Base-by-base conservation (phyloP, 2,329 filamentous ascomycete genomes). In the Hirsutella thompsonii region DNA sequence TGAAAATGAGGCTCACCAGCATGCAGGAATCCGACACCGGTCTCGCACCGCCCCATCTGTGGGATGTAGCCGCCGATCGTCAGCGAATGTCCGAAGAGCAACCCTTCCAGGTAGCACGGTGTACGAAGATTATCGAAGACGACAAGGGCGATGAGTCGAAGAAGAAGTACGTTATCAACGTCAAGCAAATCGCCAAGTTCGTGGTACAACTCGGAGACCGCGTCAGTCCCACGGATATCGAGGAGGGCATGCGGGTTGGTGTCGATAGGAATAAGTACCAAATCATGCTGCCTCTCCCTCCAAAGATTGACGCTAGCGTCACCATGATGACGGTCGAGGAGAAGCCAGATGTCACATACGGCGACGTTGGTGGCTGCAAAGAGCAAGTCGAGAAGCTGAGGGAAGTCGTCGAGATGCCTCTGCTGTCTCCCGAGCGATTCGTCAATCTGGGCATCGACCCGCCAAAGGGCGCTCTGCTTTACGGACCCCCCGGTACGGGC, bases 321-420 rank as follows among this genome's bases (percentile, higher is more conserved):
- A 98, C 92, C 32, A 98, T 98, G 92, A 98, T 98, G 92, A 96
- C 92, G 39, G 92, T 98, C 49, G 92, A 98, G 70, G 92, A 98
- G 69, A 98, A 98, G 72, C 92, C 92, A 14, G 92, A 98, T 62
- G 92, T 98, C 46, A 98, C 92, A 47, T 98, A 98, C 55, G 92
- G 92, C 53, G 92, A 98, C 69, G 90, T 98, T 33, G 92, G 92
- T 66, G 92, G 92, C 42, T 96, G 89, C 76, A 98, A 98, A 67
- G 92, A 98, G 66, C 92, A 98, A 67, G 94, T 98, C 33, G 92
- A 98, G 72, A 98, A 98, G 74, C 76, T 98, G 51, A 78, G 92
- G 61, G 92, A 98, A 66, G 92, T 98, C 41, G 92, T 98, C 43
- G 92, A 98, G 67, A 96, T 96, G 87, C 92, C 92, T 10, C 71